phyloP scores from a whole-genome alignment of 2,329 filamentous ascomycete species.

The Botrytis sinoallii region DNA sequence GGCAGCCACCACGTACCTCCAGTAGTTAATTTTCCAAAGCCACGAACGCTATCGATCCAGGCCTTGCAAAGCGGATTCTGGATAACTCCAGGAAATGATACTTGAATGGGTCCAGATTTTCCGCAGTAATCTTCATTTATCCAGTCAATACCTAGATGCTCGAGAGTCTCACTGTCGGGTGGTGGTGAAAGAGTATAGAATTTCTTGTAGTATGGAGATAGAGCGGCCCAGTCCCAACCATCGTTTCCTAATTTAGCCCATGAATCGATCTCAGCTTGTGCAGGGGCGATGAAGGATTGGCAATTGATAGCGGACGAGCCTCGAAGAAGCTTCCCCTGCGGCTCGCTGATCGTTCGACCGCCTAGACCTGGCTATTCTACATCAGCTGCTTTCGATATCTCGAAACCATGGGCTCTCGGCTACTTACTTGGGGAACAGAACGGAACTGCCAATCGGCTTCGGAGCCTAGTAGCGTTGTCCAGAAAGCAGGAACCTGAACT shows the following conservation, averaged over 20 bases:
- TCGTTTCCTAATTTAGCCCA: conserved; percentile 45
- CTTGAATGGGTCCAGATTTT: conserved; percentile 5
- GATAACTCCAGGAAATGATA: conserved; percentile 10
- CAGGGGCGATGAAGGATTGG: conserved; percentile 28
- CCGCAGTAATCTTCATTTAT: conserved; percentile 11
- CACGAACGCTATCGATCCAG: conserved; percentile 13
- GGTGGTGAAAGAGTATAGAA: conserved; percentile 9
- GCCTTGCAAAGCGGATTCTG: conserved; percentile 16
- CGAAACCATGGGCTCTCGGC: neutral
- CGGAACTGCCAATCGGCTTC: conserved; percentile 44
- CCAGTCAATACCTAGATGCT: conserved; percentile 15
- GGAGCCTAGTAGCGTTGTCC: conserved; percentile 28
- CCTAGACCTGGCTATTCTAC: conserved; percentile 23
- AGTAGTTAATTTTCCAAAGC: conserved; percentile 35
- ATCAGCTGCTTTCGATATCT: neutral
- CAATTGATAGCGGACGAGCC: conserved; percentile 40
- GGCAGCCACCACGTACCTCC: too few species aligned
- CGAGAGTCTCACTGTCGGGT: neutral
- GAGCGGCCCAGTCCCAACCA: conserved; percentile 40
- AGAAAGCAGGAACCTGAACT: conserved; percentile 35
- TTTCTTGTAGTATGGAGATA: conserved; percentile 15
- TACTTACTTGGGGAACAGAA: conserved; percentile 39
- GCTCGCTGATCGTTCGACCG: conserved; percentile 22
- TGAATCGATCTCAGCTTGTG: conserved; percentile 36
- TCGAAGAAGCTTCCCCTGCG: conserved; percentile 38